A percentile compares a stretch with the other conserved stretches of the same genome.
Evolutionary conservation across 176 grass and related monocot genomes (phyloP).

Genomic region (Eremochloa ophiuroides): DNA sequence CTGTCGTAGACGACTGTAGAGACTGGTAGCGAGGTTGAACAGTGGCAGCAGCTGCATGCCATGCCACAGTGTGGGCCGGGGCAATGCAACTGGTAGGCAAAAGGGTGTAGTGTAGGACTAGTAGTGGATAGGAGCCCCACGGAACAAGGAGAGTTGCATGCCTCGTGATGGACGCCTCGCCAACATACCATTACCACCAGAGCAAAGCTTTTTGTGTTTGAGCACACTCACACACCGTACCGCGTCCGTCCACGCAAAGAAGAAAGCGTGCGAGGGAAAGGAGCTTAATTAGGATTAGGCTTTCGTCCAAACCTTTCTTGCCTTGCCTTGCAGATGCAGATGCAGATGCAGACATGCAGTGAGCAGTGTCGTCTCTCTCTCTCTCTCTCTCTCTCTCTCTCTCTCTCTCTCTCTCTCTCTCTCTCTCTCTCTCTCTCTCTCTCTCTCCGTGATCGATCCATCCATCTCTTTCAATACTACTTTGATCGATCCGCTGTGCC

Average conservation of each 20-base stretch:
- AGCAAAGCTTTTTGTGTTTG: background rate
- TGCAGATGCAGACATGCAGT: background rate
- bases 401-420: background rate
- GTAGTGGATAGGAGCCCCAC: background rate
- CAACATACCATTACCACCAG: background rate
- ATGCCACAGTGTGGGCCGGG: background rate
- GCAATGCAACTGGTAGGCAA: too few species aligned
- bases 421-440: background rate
- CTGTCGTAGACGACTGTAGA: too few species aligned
- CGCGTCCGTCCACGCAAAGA: background rate
- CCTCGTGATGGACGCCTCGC: slow-evolving; percentile 8
- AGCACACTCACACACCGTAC: too few species aligned
- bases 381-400: background rate
- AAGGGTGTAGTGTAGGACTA: background rate
- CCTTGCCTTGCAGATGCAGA: background rate
- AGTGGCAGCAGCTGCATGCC: too few species aligned
- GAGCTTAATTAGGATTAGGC: too few species aligned
- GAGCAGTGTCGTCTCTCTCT: background rate
- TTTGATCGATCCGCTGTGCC: background rate
- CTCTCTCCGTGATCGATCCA: background rate
- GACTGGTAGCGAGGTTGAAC: too few species aligned
- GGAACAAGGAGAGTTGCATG: background rate
- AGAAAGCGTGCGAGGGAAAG: background rate
- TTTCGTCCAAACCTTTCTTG: background rate
- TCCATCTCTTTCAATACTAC: background rate